These are phyloP conservation scores for Coemansia sp. DNA, from an alignment of 192 early-diverging fungal genomes.

Conservation along the genomic window DNA sequence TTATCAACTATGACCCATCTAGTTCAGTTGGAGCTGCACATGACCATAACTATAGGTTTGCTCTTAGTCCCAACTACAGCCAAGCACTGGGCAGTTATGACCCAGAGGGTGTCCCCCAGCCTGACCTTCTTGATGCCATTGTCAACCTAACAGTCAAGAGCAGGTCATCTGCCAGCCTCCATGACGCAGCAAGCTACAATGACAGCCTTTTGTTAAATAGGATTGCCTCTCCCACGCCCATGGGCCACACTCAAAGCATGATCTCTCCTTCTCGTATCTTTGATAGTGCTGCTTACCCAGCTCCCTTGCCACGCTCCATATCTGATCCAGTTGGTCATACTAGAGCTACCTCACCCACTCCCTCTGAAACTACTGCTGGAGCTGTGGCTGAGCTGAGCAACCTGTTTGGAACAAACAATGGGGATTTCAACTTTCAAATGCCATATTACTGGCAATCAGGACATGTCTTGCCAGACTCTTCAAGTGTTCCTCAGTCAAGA, in stretches of 20 bases:
- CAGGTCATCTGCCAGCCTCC: not conserved
- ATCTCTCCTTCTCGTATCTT: not conserved
- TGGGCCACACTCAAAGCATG: not conserved
- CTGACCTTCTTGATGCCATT: constrained; percentile 39
- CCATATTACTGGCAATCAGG: constrained; percentile 6
- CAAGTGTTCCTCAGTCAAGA: not conserved
- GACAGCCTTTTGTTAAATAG: not conserved
- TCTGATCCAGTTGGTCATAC: not conserved
- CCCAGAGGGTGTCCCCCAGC: constrained; percentile 9
- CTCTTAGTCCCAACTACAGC: not conserved
- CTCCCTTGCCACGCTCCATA: not conserved
- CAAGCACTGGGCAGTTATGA: not conserved
- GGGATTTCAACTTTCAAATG: constrained; percentile 26
- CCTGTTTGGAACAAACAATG: constrained; percentile 8
- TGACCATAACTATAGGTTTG: not conserved
- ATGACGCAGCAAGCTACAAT: not conserved
- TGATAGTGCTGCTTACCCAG: not conserved
- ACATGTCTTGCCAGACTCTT: not conserved
- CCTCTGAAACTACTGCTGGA: not conserved
- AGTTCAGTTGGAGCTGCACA: not conserved
- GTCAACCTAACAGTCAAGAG: constrained; percentile 38
- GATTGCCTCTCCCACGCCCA: not conserved
- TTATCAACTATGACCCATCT: constrained; percentile 29
- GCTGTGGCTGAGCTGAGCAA: not conserved
- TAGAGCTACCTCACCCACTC: not conserved